Evolutionary conservation across 805 yeast species (phyloP).

Genomic region (Wickerhamomyces mucosus): DNA sequence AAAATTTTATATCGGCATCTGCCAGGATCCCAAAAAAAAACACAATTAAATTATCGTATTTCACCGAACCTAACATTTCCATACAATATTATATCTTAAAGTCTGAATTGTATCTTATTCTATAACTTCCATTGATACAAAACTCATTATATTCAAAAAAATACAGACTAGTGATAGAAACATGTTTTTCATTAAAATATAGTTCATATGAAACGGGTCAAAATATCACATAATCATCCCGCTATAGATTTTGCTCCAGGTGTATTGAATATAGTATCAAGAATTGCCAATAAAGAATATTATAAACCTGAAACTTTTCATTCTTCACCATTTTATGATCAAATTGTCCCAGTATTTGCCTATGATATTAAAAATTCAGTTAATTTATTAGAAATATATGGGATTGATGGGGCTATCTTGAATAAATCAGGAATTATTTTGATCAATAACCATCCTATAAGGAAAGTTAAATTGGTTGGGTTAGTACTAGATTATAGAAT

Average conservation of each 20-base stretch:
- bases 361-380: slow-evolving; percentile 20
- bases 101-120: no score
- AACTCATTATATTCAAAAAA: no score
- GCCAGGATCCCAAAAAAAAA: no score
- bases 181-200: no score
- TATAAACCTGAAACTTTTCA: slow-evolving; percentile 28
- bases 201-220: not conserved
- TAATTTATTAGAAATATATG: slow-evolving; percentile 19
- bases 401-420: slow-evolving; percentile 14
- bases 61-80: no score
- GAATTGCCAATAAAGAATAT: slow-evolving; percentile 18
- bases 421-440: slow-evolving; percentile 18
- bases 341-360: slow-evolving; percentile 23
- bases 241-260: slow-evolving; percentile 19
- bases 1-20: no score
- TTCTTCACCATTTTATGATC: slow-evolving; percentile 20
- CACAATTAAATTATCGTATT: no score
- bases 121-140: no score
- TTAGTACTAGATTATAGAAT: slow-evolving; percentile 23
- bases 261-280: slow-evolving; percentile 17
- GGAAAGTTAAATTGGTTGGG: slow-evolving; percentile 27
- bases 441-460: slow-evolving; percentile 34
- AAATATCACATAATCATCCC: not conserved
- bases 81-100: no score
- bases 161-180: no score